Base-by-base conservation (phyloP, 306 rosid species). In the Sophora flavescens region DNA sequence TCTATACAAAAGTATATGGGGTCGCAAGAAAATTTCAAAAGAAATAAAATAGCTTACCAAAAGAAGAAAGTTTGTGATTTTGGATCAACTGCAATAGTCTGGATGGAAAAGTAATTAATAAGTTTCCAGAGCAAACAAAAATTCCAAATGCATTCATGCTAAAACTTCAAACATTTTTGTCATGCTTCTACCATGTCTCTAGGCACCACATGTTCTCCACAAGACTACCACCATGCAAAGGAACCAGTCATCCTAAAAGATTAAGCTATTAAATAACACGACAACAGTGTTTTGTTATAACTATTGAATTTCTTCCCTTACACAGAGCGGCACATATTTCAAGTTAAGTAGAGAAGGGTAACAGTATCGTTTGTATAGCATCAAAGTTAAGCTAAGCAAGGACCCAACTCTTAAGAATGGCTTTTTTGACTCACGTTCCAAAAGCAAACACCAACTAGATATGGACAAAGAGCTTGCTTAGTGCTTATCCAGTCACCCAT, bases 11-110 rank as follows among this genome's bases (percentile, higher is more conserved):
- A 14, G 54, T 66, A 63, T 75, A 76, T 13, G 36, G 14, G 41
- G 48, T 51, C 64, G 2, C 32, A 52, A 73, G 52, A 61, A 79
- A 44, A 36, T 44, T 81, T 51, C 74, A 69, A 63, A 78, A 70
- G 16, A 77, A 81, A 14, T 38, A 47, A 63, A 50, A 61, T 54
- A 16, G 79, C 93, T 87, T 74, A 89, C 99, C 84, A 84, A 51
- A 78, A 82, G 64, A 58, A 26, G 77, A 92, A 89, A 54, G 86
- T 85, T 51, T 90, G 89, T 45, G 62, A 48, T 71, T 81, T 92
- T 10, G 97, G 98, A 85, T 91, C 92, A 61, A 88, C 63, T 26
- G 82, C 91, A 78, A 84, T 36, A 68, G 84, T 68, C 97, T 92
- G 88, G 67, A 76, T 67, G 53, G 22, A 86, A 80, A 22, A 74